A percentile compares a stretch with the other conserved stretches of the same genome.
These are phyloP conservation scores for Rhizomucor pusillus DNA, from an alignment of 371 early-diverging fungal species.

Conservation along the genomic window DNA sequence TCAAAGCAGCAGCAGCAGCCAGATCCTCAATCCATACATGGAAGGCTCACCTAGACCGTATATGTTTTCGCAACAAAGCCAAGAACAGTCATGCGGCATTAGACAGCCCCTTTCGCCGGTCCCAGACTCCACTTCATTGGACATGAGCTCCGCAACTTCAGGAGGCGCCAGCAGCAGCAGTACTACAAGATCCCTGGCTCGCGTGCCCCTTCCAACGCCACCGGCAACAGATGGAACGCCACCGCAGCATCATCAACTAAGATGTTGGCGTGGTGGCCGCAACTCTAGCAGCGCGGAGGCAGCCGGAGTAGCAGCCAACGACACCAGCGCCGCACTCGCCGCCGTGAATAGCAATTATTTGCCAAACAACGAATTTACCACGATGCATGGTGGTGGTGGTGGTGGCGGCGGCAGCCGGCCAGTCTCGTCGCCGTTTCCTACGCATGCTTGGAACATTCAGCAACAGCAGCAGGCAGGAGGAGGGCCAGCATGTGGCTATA, in stretches of 20 bases:
- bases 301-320: too few species aligned
- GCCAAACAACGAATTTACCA: too few species aligned
- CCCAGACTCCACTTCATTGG: constrained; percentile 6
- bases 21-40: neutral
- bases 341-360: too few species aligned
- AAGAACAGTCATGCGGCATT: neutral
- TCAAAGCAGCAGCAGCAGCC: too few species aligned
- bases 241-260: constrained; percentile 9
- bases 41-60: neutral
- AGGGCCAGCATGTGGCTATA: neutral
- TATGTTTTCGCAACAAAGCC: neutral
- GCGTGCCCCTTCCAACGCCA: constrained; percentile 15
- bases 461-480: neutral
- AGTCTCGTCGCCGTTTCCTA: neutral
- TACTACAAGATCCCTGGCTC: constrained; percentile 8
- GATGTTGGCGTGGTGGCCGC: neutral
- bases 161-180: constrained; percentile 2
- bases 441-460: neutral
- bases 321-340: too few species aligned
- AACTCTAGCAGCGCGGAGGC: neutral
- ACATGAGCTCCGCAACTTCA: neutral
- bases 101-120: constrained; percentile 10
- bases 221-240: constrained; percentile 11
- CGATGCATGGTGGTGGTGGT: too few species aligned
- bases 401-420: too few species aligned